Evolutionary conservation across 2,329 filamentous ascomycete species (phyloP), one percentile per base, ranked within the genome.

Genomic region (Phyllosticta citriasiana): DNA sequence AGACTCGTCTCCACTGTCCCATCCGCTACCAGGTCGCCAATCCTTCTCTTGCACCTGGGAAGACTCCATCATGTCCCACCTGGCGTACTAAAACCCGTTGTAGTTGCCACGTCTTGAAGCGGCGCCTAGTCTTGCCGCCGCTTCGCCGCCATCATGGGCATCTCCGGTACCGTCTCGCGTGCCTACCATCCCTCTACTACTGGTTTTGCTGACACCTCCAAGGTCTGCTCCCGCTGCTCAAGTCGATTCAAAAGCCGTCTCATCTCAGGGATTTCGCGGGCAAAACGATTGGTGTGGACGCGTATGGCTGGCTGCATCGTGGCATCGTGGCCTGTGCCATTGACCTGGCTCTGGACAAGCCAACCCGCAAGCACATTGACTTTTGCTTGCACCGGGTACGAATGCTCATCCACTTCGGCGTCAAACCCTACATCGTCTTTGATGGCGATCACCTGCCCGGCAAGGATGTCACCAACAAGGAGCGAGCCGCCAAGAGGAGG

Each of bases 261-360:
- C 88, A 90, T 67, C 80, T 99, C 63, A 95, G 91, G 72, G 91
- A 91, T 70, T 97, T 89, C 74, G 78, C 83, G 12, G 94, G 93
- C 57, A 87, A 96, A 75, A 96, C 88, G 1, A 82, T 99, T 55
- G 95, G 89, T n/a, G 87, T 99, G 40, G 94, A 99, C 74, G 93
- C 89, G 62, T 99, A 99, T 80, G 94, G 93, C 72, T 99, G 95
- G 94, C 85, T 99, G 60, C 94, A 99, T 75, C 88, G 94, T 67
- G 95, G 92, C 59, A 91, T 91, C 55, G 87, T 95, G 66, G 84
- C 89, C 57, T 97, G 93, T 78, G 91, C 93, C 65, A 85, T 94
- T 69, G 94, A 97, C 69, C 82, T 99, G 64, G 94, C 91, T 40
- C 83, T 93, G 68, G 91, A 85, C 68, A 94, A 90, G 72, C 91